A percentile compares a stretch with the other conserved stretches of the same genome.
These are phyloP conservation scores for Amanita pallidorosea DNA, from an alignment of 768 basidiomycete species.

Conservation along the genomic window DNA sequence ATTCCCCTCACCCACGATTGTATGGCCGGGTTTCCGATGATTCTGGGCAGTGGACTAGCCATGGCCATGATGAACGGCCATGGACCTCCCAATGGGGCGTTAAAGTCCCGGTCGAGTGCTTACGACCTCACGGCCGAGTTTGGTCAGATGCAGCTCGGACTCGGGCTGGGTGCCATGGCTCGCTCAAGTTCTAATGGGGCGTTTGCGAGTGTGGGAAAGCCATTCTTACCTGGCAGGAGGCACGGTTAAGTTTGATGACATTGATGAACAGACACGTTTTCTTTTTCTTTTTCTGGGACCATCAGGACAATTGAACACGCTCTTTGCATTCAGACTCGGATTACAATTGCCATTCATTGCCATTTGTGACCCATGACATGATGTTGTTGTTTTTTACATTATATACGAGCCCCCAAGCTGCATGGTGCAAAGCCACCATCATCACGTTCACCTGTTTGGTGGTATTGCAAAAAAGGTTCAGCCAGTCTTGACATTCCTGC, in stretches of 20 bases:
- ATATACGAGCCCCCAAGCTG: no score
- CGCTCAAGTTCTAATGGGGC: background rate
- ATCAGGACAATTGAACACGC: background rate
- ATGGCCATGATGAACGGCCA: conserved; percentile 5
- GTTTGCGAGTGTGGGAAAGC: background rate
- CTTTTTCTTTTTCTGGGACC: background rate
- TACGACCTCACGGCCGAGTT: conserved; percentile 31
- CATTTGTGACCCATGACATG: background rate
- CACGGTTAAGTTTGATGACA: background rate
- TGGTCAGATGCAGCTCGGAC: conserved; percentile 23
- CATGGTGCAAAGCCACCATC: no score
- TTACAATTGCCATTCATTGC: background rate
- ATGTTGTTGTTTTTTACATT: background rate
- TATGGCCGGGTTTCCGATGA: background rate
- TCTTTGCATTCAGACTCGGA: background rate
- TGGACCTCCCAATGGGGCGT: conserved; percentile 9
- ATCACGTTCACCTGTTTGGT: no score
- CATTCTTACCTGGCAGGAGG: background rate
- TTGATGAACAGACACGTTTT: background rate
- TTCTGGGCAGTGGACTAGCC: background rate
- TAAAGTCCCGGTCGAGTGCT: conserved; percentile 4
- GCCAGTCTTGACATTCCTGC: no score
- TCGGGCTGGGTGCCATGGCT: conserved; percentile 5
- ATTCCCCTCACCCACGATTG: background rate
- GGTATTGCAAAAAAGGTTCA: no score